A percentile compares a stretch with the other conserved stretches of the same genome.
Evolutionary conservation across 495 filamentous ascomycete genomes (phyloP).

Genomic region (Tuber indicum): DNA sequence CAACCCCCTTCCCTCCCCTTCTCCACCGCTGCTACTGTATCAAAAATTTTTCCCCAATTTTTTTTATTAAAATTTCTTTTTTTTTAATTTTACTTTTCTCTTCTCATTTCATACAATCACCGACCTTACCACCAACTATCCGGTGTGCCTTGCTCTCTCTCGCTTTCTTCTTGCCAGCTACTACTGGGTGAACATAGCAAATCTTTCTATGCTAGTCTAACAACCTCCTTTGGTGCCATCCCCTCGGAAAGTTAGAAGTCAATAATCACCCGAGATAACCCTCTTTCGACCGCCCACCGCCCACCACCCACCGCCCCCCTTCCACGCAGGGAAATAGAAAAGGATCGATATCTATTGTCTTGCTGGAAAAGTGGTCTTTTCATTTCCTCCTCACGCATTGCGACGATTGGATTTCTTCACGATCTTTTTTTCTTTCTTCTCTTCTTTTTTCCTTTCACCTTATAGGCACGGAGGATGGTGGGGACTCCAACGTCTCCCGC

Average conservation of each 20-base stretch:
- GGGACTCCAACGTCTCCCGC: slow-evolving; percentile 37
- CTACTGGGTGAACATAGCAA: slow-evolving; percentile 7
- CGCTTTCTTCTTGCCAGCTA: slow-evolving; percentile 35
- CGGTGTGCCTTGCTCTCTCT: slow-evolving; percentile 30
- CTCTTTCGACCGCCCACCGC: not conserved
- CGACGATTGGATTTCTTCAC: slow-evolving; percentile 1
- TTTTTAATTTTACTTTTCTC: slow-evolving; percentile 11
- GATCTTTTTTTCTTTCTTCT: not conserved
- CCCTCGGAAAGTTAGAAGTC: slow-evolving; percentile 15
- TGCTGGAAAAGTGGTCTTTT: not conserved
- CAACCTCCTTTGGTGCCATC: not conserved
- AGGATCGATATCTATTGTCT: not conserved
- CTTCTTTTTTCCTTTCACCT: not conserved
- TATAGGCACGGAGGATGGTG: slow-evolving; percentile 28
- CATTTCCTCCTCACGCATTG: not conserved
- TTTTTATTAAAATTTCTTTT: slow-evolving; percentile 5
- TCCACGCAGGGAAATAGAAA: not conserved
- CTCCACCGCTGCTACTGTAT: slow-evolving; percentile 16
- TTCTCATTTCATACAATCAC: slow-evolving; percentile 25
- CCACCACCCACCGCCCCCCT: not conserved
- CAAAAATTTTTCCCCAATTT: too few relatives aligned
- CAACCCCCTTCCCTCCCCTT: slow-evolving; percentile 12
- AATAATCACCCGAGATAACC: slow-evolving; percentile 35
- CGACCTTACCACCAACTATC: slow-evolving; percentile 12
- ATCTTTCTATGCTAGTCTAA: not conserved